These are phyloP conservation scores for Gracilaria caudata DNA, from an alignment of 23 red algal species.

Conservation along the genomic window DNA sequence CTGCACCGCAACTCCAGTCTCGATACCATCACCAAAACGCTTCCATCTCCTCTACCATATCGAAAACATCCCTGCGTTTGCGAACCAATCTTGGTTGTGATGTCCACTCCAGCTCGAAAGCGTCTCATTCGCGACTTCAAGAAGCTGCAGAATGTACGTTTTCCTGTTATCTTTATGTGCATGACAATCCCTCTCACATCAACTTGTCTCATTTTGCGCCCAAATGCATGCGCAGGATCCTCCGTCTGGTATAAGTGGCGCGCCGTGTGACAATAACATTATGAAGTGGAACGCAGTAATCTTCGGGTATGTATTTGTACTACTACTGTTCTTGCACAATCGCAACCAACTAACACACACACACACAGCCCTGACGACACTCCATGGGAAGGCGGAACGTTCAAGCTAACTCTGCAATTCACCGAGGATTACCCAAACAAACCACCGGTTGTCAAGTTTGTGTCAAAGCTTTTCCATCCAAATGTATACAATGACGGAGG, in stretches of 20 bases:
- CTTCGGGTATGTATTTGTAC: slow-evolving; percentile 75
- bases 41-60: neutral
- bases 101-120: slow-evolving; percentile 96
- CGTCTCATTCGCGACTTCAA: slow-evolving; percentile 99
- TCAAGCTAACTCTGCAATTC: slow-evolving; percentile 95
- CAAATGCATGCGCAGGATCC: slow-evolving; percentile 71
- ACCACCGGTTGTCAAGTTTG: slow-evolving; percentile 98
- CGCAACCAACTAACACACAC: neutral
- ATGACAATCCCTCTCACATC: neutral
- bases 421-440: slow-evolving; percentile 99
- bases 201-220: neutral
- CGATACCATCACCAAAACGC: neutral
- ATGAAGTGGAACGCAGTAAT: slow-evolving; percentile 99
- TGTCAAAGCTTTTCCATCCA: slow-evolving; percentile 95
- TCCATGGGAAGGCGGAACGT: slow-evolving; percentile 97
- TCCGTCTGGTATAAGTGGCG: slow-evolving; percentile 86
- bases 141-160: slow-evolving; percentile 91
- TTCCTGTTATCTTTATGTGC: neutral
- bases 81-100: neutral
- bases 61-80: neutral
- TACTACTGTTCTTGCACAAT: neutral
- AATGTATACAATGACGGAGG: slow-evolving; percentile 99
- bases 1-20: neutral
- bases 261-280: slow-evolving; percentile 95
- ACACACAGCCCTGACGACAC: slow-evolving; percentile 94